phyloP scores from a whole-genome alignment of 2,329 filamentous ascomycete species.

The Pseudogymnoascus sp. region DNA sequence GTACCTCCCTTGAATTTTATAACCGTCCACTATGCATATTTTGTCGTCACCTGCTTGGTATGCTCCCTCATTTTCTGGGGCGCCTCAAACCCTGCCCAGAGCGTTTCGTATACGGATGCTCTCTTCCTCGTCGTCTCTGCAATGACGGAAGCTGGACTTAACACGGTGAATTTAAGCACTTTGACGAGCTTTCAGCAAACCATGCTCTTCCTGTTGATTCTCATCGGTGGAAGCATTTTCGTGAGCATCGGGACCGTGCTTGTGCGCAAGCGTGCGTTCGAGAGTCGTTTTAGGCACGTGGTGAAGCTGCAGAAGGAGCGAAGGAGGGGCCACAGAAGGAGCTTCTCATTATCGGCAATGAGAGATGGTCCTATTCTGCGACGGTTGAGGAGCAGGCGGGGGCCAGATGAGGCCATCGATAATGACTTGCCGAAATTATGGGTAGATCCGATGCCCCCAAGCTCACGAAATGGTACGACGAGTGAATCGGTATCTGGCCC shows the following conservation, averaged over 20 bases:
- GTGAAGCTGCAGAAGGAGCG: conserved; percentile 34
- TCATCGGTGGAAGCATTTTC: conserved; percentile 59
- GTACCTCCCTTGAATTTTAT: conserved; percentile 49
- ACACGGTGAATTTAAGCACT: conserved; percentile 55
- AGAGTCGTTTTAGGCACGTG: conserved; percentile 49
- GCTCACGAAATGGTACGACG: not conserved
- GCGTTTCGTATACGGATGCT: conserved; percentile 53
- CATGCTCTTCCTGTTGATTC: conserved; percentile 55
- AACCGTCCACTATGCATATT: conserved; percentile 60
- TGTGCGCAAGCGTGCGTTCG: conserved; percentile 53
- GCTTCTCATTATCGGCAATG: not conserved
- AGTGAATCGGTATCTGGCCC: not conserved
- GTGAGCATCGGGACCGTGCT: conserved; percentile 57
- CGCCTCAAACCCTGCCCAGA: conserved; percentile 41
- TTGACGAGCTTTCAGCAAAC: conserved; percentile 62
- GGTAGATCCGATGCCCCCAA: not conserved
- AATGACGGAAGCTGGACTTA: conserved; percentile 60
- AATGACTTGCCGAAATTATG: not conserved
- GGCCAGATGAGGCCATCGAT: not conserved
- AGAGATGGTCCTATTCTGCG: not conserved
- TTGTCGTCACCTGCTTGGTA: conserved; percentile 46
- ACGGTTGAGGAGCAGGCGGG: not conserved
- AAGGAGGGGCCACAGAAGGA: not conserved
- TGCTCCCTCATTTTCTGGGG: conserved; percentile 54
- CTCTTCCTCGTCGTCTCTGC: conserved; percentile 59